phyloP scores from a whole-genome alignment of 1,284 basidiomycete species.

The Pseudozyma sp. region DNA sequence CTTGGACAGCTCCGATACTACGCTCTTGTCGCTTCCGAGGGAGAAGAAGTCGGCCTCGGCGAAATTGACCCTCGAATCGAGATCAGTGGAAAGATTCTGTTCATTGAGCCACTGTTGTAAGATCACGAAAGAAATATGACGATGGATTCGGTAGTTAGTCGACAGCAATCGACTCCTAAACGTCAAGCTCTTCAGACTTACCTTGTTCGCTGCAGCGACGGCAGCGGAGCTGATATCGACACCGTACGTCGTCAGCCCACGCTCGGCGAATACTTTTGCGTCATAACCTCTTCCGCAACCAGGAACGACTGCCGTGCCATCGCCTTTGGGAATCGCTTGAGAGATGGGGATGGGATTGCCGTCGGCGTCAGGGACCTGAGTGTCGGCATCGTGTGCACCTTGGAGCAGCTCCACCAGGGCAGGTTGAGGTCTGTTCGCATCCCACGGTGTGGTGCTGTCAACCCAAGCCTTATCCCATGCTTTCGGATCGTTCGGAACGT shows the following conservation, averaged over 20 bases:
- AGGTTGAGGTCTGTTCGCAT: conserved; percentile 43
- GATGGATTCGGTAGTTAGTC: background rate
- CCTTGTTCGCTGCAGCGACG: conserved; percentile 44
- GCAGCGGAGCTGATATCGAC: conserved; percentile 51
- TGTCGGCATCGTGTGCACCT: conserved; percentile 31
- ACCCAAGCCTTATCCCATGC: conserved; percentile 58
- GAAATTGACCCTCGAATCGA: conserved; percentile 27
- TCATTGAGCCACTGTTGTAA: conserved; percentile 41
- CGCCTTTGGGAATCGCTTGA: conserved; percentile 19
- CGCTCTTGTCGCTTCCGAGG: conserved; percentile 26
- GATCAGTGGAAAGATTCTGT: conserved; percentile 15
- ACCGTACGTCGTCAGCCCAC: conserved; percentile 42
- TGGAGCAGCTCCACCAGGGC: conserved; percentile 44
- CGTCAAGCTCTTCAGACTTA: conserved; percentile 5
- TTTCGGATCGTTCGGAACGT: conserved; percentile 45
- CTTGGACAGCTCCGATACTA: conserved; percentile 20
- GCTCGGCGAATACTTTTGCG: conserved; percentile 43
- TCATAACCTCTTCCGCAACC: conserved; percentile 56
- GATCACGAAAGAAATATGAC: background rate
- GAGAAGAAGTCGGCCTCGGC: conserved; percentile 51
- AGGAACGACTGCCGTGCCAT: conserved; percentile 34
- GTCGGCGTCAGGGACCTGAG: conserved; percentile 13
- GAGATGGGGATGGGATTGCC: conserved; percentile 26
- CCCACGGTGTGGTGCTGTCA: conserved; percentile 52
- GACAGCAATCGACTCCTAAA: background rate